These are phyloP conservation scores for Penicillium antarcticum DNA, from an alignment of 495 filamentous ascomycete species.

Conservation along the genomic window DNA sequence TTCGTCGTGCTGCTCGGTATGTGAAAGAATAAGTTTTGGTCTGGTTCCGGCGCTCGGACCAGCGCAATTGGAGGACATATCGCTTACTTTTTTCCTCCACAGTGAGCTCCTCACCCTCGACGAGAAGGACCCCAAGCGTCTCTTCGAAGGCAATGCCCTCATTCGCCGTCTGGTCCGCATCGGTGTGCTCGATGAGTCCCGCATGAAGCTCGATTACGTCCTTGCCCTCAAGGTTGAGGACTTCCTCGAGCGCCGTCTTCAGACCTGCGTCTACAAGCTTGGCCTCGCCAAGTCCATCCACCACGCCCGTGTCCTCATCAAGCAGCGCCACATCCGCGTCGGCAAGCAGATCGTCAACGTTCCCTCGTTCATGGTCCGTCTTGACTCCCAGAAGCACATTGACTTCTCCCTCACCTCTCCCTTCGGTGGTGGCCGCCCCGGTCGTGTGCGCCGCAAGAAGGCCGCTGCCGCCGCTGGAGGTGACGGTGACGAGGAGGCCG, in stretches of 20 bases:
- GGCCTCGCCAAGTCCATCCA: conserved; percentile 99
- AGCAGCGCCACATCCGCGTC: conserved; percentile 98
- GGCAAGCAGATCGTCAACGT: conserved; percentile 99
- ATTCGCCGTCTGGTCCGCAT: conserved; percentile 99
- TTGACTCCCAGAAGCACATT: conserved; percentile 99
- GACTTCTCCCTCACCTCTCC: conserved; percentile 97
- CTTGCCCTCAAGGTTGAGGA: conserved; percentile 96
- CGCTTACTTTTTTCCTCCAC: conserved; percentile 14
- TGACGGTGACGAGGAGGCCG: conserved; percentile 78
- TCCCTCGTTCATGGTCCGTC: conserved; percentile 96
- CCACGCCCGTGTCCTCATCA: conserved; percentile 98
- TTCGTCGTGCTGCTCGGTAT: conserved; percentile 99
- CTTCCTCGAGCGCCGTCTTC: conserved; percentile 98
- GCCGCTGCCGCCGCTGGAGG: conserved; percentile 89
- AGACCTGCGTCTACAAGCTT: conserved; percentile 99
- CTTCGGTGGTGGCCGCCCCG: conserved; percentile 94
- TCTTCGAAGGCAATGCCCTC: conserved; percentile 99
- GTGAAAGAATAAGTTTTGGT: conserved; percentile 20
- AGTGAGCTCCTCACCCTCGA: conserved; percentile 99
- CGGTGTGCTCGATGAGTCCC: conserved; percentile 98
- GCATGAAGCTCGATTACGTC: conserved; percentile 99
- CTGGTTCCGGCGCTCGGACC: neutral
- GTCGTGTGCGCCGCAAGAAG: conserved; percentile 99
- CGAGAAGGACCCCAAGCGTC: conserved; percentile 99
- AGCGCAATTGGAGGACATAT: neutral